Evolutionary conservation across 208 protist species (phyloP), one percentile per base, ranked within the genome.

Genomic region (Trypanosoma cruzi): DNA sequence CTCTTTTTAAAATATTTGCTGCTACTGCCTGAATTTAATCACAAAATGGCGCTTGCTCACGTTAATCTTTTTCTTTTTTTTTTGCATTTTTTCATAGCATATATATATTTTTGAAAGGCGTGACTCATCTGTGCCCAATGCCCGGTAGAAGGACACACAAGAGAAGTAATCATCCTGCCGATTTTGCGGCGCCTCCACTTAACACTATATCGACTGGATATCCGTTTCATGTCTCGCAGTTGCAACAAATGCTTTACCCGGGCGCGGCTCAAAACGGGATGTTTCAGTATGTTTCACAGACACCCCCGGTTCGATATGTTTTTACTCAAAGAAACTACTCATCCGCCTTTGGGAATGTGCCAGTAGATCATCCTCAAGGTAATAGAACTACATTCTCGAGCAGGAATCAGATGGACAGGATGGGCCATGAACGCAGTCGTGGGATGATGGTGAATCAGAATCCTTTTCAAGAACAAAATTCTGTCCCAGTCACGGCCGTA

Each of bases 91-190:
- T 7, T 53, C 73, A 34, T 29, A 42, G 68, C 31, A 16, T 63
- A 62, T 34, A 24, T 49, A 3, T 20, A 5, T 6, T 49, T 20
- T 49, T 20, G 37, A 57, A 54, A 58, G 24, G 66, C 26, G 42
- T 18, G 46, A 42, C 42, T 44, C 0, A 40, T 52, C 22, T 64
- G 20, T 24, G 8, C 4, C n/a, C 34, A 53, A 86, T 86, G 81
- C 77, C 79, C 37, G 65, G 73, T 50, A 75, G 73, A 37, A 48
- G 68, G 50, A 68, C 73, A 26, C 75, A 80, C 56, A 71, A 70
- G 28, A 64, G 64, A 2, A 64, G 52, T 10, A 48, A 20, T 14
- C 46, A 49, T 31, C 64, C 32, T 34, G 29, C 57, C 20, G 42
- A 66, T 42, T 55, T 49, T 42, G 37, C 32, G 0, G 16, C 52